phyloP scores from a whole-genome alignment of 352 stramenopile species.

The Globisporangium cylindrosporum region DNA sequence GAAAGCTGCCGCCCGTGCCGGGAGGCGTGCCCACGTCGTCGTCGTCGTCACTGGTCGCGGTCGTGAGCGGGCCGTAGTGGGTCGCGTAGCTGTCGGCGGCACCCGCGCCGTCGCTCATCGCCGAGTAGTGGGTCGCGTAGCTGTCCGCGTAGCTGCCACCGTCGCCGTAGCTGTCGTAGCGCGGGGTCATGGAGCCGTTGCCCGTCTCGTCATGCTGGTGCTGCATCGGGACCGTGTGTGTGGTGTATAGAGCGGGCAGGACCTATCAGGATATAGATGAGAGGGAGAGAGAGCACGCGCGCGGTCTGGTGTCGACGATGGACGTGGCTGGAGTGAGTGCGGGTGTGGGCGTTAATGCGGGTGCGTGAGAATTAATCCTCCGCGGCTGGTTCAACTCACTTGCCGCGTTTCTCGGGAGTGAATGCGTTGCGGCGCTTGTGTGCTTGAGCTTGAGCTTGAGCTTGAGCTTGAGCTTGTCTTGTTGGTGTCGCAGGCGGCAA shows the following conservation, averaged over 20 bases:
- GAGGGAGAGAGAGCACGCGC: no score
- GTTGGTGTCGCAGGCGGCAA: slow-evolving; percentile 2
- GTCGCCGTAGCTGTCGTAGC: slow-evolving; percentile 16
- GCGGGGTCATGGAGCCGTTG: slow-evolving; percentile 11
- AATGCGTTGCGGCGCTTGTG: not conserved
- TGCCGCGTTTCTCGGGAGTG: not conserved
- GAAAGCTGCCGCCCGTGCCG: slow-evolving; percentile 6
- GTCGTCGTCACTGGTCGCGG: slow-evolving; percentile 2
- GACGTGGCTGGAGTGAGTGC: not conserved
- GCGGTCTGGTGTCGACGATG: not conserved
- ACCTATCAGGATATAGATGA: no score
- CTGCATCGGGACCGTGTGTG: not conserved
- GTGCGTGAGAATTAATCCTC: not conserved
- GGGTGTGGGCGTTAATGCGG: not conserved
- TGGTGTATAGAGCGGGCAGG: no score
- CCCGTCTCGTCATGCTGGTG: not conserved
- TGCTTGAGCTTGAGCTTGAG: not conserved
- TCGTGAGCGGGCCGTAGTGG: slow-evolving; percentile 15
- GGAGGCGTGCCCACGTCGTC: slow-evolving; percentile 19
- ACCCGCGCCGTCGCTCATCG: slow-evolving; percentile 13
- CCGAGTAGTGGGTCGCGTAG: slow-evolving; percentile 16
- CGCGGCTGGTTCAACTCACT: not conserved
- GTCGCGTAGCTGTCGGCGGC: slow-evolving; percentile 14
- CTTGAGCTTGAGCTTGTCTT: not conserved
- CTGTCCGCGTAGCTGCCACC: slow-evolving; percentile 11